Conservation (phyloP, 345 rosid genomes). For the Gossypium anomalum region DNA sequence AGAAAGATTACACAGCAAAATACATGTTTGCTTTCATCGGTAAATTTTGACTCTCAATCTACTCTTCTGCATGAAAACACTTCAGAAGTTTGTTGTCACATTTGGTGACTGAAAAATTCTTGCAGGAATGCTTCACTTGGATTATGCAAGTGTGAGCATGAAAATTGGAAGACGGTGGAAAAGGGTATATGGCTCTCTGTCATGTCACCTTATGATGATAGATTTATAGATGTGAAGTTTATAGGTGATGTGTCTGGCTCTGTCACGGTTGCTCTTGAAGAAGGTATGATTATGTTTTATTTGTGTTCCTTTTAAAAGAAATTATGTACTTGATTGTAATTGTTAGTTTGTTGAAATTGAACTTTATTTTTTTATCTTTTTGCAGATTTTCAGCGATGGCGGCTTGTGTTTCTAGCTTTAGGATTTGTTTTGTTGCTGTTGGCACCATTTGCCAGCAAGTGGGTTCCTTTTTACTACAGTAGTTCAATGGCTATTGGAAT, state of each 20-base stretch:
- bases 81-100: background rate
- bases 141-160: conserved; percentile 60
- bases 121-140: conserved; percentile 73
- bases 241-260: conserved; percentile 42
- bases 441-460: conserved; percentile 76
- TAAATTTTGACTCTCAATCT: conserved; percentile 27
- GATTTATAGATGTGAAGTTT: conserved; percentile 71
- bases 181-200: conserved; percentile 54
- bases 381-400: conserved; percentile 78
- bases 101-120: conserved; percentile 7
- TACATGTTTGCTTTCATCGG: conserved; percentile 79
- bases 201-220: conserved; percentile 71
- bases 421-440: conserved; percentile 58
- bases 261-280: conserved; percentile 43
- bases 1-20: conserved; percentile 53
- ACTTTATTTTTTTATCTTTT: conserved; percentile 2
- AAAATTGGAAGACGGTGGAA: conserved; percentile 65
- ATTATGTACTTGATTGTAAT: background rate
- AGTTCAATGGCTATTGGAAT: conserved; percentile 88
- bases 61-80: background rate
- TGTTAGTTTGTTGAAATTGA: background rate
- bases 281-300: conserved; percentile 41
- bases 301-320: background rate
- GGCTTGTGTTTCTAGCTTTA: conserved; percentile 57
- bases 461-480: conserved; percentile 94